Evolutionary conservation across 768 basidiomycete genomes (phyloP).

Genomic region (Leccinum boreale): DNA sequence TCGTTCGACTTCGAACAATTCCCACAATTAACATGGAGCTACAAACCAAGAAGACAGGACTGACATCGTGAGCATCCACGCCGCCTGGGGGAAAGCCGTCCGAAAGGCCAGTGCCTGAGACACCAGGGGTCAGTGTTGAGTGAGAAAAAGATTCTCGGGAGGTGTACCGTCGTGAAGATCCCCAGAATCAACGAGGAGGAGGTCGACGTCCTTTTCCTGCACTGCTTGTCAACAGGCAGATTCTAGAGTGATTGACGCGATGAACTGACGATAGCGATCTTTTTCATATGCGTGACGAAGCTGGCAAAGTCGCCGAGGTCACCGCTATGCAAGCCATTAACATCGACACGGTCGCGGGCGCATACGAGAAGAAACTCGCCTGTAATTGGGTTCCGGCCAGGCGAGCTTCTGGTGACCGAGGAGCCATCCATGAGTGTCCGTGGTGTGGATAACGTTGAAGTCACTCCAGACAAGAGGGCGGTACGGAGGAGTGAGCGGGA

Average conservation of each 20-base stretch:
- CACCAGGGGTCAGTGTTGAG: not conserved
- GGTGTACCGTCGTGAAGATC: constrained; percentile 64
- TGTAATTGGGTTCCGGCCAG: constrained; percentile 76
- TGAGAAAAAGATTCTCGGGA: not conserved
- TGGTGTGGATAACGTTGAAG: constrained; percentile 83
- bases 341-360: not conserved
- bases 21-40: not conserved
- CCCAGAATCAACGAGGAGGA: constrained; percentile 79
- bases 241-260: not conserved
- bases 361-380: constrained; percentile 31
- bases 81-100: constrained; percentile 60
- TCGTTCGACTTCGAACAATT: not conserved
- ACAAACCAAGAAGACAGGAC: constrained; percentile 9
- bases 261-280: constrained; percentile 54
- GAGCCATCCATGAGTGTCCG: constrained; percentile 81
- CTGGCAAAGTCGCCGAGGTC: constrained; percentile 83
- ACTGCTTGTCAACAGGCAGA: not conserved
- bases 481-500: constrained; percentile 52
- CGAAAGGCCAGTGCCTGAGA: constrained; percentile 66
- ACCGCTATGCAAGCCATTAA: constrained; percentile 33
- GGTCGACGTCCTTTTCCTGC: constrained; percentile 71
- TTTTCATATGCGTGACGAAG: constrained; percentile 81
- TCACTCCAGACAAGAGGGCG: constrained; percentile 80
- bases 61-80: constrained; percentile 69
- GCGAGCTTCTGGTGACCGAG: constrained; percentile 77